Base-by-base conservation (phyloP, 257 asterid genomes). In the Ilex asprella region DNA sequence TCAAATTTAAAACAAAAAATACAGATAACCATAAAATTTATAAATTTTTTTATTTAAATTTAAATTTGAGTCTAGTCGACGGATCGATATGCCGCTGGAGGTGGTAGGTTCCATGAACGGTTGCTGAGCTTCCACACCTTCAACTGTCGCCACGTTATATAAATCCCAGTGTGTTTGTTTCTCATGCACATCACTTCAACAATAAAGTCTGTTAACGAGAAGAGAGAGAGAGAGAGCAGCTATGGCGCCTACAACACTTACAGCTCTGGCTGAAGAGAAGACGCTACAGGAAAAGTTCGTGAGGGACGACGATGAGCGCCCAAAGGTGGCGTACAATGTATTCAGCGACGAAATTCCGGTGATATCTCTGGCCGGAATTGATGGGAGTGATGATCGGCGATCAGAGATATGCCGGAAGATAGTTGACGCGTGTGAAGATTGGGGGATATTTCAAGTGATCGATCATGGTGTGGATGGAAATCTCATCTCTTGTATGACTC, bases 291-390 rank as follows among this genome's bases (percentile, higher is more conserved):
- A 68, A 7, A 78, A 72, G 30, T 89, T 89, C 85, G 67, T 86
- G 8, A 63, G 99, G 62, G 99, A 89, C 46, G 99, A 83, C 66
- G 95, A 87, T 9, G 97, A 89, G 65, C 78, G 99, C 70, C 97
- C 99, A 0, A 89, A 80, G 70, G 94, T 86, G 56, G 83, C 85
- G 1, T 76, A 89, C 79, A 75, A 89, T 68, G 55, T 76, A 3
- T 89, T 89, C 75, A 92, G 97, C 78, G 39, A 76, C 6, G 88
- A 89, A 0, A 86, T 92, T 69, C 96, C 99, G n/a, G 74, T 92
- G 47, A 92, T 92, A 68, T 86, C 99, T 6, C 68, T 92, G 0
- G 71, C 76, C 50, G 95, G 96, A 56, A 76, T 86, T 6, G 73
- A 72, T 29, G 81, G 74, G 12, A 7, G 3, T 5, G 63, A 72